phyloP scores from a whole-genome alignment of 176 grass and related monocot genomes.

The Cenchrus purpureus region DNA sequence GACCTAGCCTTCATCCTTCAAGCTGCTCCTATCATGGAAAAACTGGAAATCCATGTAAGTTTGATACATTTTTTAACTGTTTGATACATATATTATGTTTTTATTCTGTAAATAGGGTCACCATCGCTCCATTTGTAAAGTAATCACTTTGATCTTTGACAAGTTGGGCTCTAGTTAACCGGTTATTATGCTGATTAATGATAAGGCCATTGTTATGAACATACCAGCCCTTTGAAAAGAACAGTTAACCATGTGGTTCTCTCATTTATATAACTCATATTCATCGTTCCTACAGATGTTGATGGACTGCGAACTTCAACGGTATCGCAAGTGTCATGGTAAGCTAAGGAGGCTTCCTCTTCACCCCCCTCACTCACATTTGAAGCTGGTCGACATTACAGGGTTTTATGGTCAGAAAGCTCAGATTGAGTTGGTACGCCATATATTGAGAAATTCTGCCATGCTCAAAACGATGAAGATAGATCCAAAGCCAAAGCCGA shows the following conservation, averaged over 20 bases:
- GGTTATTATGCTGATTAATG: too few species aligned
- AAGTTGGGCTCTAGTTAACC: too few species aligned
- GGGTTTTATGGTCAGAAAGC: conserved; percentile 7
- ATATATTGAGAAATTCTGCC: neutral
- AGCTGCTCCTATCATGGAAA: conserved; percentile 7
- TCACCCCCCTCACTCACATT: neutral
- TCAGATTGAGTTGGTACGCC: neutral
- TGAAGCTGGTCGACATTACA: neutral
- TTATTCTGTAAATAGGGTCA: neutral
- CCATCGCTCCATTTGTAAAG: too few species aligned
- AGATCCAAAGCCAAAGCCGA: conserved; percentile 5
- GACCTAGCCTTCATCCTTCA: conserved; percentile 3
- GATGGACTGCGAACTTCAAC: neutral
- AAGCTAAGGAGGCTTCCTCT: neutral
- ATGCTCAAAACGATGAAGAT: neutral
- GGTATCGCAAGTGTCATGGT: neutral
- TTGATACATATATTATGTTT: neutral
- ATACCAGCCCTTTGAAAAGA: too few species aligned
- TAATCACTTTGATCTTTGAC: too few species aligned
- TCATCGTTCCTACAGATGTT: neutral
- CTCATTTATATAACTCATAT: neutral
- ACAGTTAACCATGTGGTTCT: neutral
- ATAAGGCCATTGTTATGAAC: too few species aligned
- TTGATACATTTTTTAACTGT: neutral
- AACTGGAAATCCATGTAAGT: conserved; percentile 29